phyloP scores from a whole-genome alignment of 345 rosid genomes.

The Sonneratia caseolaris region DNA sequence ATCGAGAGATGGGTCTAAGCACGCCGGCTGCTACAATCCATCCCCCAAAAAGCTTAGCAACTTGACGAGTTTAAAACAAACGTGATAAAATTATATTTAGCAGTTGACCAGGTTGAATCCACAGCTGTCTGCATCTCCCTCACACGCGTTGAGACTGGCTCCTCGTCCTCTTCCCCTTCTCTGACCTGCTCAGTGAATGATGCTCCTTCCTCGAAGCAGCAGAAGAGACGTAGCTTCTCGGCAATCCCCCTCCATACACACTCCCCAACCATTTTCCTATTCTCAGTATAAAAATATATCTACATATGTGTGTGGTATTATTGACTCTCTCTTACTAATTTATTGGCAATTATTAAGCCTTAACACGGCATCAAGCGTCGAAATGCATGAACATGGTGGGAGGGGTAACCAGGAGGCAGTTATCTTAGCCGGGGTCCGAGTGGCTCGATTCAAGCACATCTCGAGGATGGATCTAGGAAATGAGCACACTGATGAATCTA shows the following conservation, averaged over 20 bases:
- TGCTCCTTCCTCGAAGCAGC: not conserved
- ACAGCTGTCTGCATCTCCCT: not conserved
- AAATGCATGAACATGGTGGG: no score
- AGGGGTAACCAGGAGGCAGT: no score
- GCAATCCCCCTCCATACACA: not conserved
- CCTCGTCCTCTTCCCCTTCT: no score
- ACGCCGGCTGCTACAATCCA: no score
- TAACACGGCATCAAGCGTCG: no score
- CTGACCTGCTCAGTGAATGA: no score
- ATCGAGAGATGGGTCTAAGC: no score
- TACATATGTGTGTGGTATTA: not conserved
- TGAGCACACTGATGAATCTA: no score
- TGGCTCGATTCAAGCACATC: no score
- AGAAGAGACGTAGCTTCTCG: slow-evolving; percentile 17
- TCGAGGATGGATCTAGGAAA: no score
- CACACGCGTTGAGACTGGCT: not conserved
- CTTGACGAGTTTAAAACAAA: not conserved
- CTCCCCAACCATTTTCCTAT: not conserved
- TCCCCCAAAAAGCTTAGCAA: not conserved
- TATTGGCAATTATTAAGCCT: not conserved
- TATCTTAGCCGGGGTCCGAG: no score
- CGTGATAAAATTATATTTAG: no score
- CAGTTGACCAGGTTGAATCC: not conserved
- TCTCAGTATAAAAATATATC: not conserved
- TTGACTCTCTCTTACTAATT: not conserved